Evolutionary conservation across 169 alveolate species (phyloP), one percentile per base, ranked within the genome.

Genomic region (Sarcocystis neurona): DNA sequence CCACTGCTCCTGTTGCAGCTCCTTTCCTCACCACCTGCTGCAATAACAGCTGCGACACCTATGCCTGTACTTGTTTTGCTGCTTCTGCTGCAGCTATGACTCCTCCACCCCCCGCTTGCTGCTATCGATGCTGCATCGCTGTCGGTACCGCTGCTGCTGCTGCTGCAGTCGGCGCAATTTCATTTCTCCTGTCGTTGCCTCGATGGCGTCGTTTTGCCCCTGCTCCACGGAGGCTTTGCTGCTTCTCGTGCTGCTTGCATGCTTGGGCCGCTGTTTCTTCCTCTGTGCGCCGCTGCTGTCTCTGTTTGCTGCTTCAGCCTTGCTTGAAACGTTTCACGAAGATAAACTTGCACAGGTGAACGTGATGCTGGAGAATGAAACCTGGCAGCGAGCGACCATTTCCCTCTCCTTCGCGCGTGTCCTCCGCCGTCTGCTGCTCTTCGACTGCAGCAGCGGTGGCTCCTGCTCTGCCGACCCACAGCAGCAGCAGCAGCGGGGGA

Each of bases 311-410:
- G 12, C 23, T 32, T 12, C 88, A 82, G 89, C 39, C 50, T 18
- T 84, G 23, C 32, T 84, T 63, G 89, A 84, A 80, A 46, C 46
- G n/a, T 41, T 70, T 23, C 89, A 84, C 80, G 82, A 60, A 37
- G 58, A 58, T 27, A 82, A 58, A 60, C n/a, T 82, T 30, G 60
- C 72, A 1, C 88, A 82, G 79, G 58, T 82, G 53, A 56, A 82
- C 44, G 79, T 82, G 15, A 18, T 82, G 37, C 63, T 82, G 37
- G 79, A 56, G 44, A 82, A 82, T 20, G 88, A 82, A 60, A 53
- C 79, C 12, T 82, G 88, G 88, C 63, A 56, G 63, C 68, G 78
- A 2, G 56, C 68, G 63, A 56, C n/a, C 23, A 41, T 82, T 27
- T 79, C 53, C 34, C n/a, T 23, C 44, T 34, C 50, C 63, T 56